Evolutionary conservation across 2,329 filamentous ascomycete genomes (phyloP).

Genomic region (Colletotrichum viniferum): DNA sequence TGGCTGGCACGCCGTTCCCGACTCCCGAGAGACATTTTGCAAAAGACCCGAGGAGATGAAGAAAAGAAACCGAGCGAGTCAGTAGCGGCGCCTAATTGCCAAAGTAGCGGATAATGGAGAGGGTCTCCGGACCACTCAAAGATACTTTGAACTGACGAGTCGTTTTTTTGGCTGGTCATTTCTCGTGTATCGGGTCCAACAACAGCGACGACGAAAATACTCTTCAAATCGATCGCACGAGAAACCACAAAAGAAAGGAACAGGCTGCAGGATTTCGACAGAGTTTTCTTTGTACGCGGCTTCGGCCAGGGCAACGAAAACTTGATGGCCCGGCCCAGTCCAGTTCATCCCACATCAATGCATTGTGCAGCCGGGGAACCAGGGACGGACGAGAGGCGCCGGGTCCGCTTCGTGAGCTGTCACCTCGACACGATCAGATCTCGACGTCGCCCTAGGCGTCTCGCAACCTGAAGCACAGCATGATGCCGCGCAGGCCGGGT

Average conservation of each 20-base stretch:
- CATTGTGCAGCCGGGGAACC: neutral
- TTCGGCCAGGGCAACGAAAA: neutral
- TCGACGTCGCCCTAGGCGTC: neutral
- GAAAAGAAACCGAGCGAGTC: neutral
- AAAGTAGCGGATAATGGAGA: neutral
- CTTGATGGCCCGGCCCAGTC: neutral
- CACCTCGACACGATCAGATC: neutral
- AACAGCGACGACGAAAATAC: neutral
- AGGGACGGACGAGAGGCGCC: neutral
- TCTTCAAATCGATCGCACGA: neutral
- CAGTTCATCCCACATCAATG: neutral
- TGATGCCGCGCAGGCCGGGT: neutral
- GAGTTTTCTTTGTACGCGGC: neutral
- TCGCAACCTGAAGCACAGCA: neutral
- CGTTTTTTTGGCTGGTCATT: neutral
- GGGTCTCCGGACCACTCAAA: neutral
- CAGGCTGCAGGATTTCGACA: neutral
- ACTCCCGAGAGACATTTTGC: neutral
- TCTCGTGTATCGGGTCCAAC: neutral
- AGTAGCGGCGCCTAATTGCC: neutral
- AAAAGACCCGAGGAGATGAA: neutral
- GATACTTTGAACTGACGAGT: neutral
- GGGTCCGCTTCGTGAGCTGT: neutral
- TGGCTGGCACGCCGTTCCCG: constrained; percentile 10
- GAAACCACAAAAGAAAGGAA: neutral